Conservation (phyloP, 176 grass and related monocot species). For the Hyparrhenia diplandra region DNA sequence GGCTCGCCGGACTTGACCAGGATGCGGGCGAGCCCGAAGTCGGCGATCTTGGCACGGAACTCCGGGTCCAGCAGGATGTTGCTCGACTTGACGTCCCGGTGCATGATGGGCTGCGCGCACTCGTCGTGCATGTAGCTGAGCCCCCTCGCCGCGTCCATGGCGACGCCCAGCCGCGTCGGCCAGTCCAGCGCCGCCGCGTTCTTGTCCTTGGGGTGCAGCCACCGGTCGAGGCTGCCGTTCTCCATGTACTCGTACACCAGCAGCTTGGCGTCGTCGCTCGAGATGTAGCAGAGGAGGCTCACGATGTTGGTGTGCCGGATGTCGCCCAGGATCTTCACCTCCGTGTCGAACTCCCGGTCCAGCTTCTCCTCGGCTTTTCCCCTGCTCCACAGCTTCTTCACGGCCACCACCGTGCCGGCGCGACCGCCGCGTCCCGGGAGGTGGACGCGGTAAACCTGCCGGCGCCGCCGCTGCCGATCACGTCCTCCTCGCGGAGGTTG, state of each 20-base stretch:
- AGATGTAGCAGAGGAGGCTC: slow-evolving; percentile 61
- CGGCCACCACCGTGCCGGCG: slow-evolving; percentile 28
- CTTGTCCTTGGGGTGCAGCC: slow-evolving; percentile 29
- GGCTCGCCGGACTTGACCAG: slow-evolving; percentile 43
- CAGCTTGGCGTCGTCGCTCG: slow-evolving; percentile 25
- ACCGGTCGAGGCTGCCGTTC: slow-evolving; percentile 55
- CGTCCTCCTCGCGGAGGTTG: slow-evolving; percentile 37
- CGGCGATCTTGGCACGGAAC: slow-evolving; percentile 56
- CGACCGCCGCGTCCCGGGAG: background rate
- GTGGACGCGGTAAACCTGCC: slow-evolving; percentile 64
- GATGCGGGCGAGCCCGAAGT: slow-evolving; percentile 63
- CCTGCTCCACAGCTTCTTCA: slow-evolving; percentile 48
- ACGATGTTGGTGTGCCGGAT: slow-evolving; percentile 69
- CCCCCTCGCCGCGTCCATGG: slow-evolving; percentile 49
- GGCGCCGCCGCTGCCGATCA: slow-evolving; percentile 61
- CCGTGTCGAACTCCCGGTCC: slow-evolving; percentile 42
- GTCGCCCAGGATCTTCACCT: slow-evolving; percentile 49
- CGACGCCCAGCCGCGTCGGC: slow-evolving; percentile 58
- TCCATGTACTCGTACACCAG: slow-evolving; percentile 79
- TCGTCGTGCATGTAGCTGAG: slow-evolving; percentile 68
- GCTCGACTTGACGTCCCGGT: slow-evolving; percentile 77
- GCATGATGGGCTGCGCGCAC: slow-evolving; percentile 33
- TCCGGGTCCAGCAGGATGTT: slow-evolving; percentile 63
- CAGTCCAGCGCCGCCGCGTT: slow-evolving; percentile 27
- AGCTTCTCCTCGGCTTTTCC: slow-evolving; percentile 23